Percentiles rank a stretch among this genome's conserved stretches.
Conservation (phyloP, 2,329 filamentous ascomycete species). For the Fusarium staphyleae region DNA sequence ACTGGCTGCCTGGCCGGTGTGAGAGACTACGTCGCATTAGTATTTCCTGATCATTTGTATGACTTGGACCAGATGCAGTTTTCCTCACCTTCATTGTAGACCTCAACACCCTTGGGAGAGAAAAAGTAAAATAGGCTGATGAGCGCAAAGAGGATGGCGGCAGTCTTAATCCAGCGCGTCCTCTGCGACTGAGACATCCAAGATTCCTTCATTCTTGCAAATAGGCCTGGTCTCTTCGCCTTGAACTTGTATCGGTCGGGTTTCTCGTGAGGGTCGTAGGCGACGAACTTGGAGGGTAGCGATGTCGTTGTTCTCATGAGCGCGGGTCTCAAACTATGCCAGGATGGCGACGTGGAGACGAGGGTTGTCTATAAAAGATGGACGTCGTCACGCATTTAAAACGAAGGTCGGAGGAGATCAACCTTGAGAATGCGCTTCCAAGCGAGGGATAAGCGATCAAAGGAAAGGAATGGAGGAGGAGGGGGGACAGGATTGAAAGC, state of each 20-base stretch:
- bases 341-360: constrained; percentile 25
- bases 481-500: constrained; percentile 6
- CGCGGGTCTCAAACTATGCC: constrained; percentile 34
- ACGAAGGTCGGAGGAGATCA: constrained; percentile 5
- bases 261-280: constrained; percentile 70
- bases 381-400: constrained; percentile 40
- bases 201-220: constrained; percentile 64
- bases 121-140: constrained; percentile 70
- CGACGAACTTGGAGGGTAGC: constrained; percentile 65
- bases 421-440: constrained; percentile 9
- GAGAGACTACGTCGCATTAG: constrained; percentile 37
- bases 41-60: background rate
- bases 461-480: constrained; percentile 15
- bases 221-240: constrained; percentile 55
- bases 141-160: constrained; percentile 66
- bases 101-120: constrained; percentile 64
- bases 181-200: constrained; percentile 70
- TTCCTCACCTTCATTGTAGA: constrained; percentile 56
- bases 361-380: constrained; percentile 31
- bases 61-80: background rate
- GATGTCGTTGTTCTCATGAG: constrained; percentile 71
- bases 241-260: constrained; percentile 63
- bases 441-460: constrained; percentile 8
- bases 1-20: constrained; percentile 20
- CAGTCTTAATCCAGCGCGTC: constrained; percentile 70